Conservation (phyloP, 768 basidiomycete species). For the Mycena sanguinolenta region DNA sequence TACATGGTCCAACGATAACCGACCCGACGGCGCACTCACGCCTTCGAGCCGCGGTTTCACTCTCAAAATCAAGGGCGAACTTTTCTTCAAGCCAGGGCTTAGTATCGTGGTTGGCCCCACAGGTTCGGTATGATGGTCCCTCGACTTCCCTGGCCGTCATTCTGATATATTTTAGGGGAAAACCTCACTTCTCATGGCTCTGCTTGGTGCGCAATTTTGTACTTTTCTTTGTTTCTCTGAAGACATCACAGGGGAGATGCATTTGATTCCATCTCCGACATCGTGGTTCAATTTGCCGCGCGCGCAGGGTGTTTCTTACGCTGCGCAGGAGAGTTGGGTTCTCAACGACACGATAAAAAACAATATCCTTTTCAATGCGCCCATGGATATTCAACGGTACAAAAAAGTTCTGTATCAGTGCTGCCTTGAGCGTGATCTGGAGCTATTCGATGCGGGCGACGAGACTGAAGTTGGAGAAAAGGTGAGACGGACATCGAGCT, state of each 20-base stretch:
- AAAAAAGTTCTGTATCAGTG: constrained; percentile 82
- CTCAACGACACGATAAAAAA: constrained; percentile 84
- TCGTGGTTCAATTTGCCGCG: constrained; percentile 83
- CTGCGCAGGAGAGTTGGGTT: constrained; percentile 89
- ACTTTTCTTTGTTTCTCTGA: too few relatives aligned
- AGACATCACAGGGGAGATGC: constrained; percentile 78
- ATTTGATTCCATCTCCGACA: constrained; percentile 64
- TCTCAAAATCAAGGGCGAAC: constrained; percentile 63
- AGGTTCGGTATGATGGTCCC: constrained; percentile 47
- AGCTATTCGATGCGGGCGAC: constrained; percentile 77
- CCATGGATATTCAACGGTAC: constrained; percentile 83
- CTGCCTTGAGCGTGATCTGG: constrained; percentile 79
- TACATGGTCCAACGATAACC: constrained; percentile 38
- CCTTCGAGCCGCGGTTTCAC: constrained; percentile 62
- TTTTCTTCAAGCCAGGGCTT: constrained; percentile 66
- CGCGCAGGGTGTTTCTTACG: constrained; percentile 78
- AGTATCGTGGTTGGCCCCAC: constrained; percentile 75
- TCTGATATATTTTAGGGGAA: constrained; percentile 55
- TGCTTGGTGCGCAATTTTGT: constrained; percentile 52
- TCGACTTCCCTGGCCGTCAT: neutral
- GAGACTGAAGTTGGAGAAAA: constrained; percentile 80
- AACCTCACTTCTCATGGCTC: constrained; percentile 76
- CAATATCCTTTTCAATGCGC: constrained; percentile 86
- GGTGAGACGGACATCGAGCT: constrained; percentile 45
- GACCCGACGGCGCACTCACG: constrained; percentile 42